A percentile compares a stretch with the other conserved stretches of the same genome.
These are phyloP conservation scores for Rhododendron mucronatum DNA, from an alignment of 148 eudicot species.

Conservation along the genomic window DNA sequence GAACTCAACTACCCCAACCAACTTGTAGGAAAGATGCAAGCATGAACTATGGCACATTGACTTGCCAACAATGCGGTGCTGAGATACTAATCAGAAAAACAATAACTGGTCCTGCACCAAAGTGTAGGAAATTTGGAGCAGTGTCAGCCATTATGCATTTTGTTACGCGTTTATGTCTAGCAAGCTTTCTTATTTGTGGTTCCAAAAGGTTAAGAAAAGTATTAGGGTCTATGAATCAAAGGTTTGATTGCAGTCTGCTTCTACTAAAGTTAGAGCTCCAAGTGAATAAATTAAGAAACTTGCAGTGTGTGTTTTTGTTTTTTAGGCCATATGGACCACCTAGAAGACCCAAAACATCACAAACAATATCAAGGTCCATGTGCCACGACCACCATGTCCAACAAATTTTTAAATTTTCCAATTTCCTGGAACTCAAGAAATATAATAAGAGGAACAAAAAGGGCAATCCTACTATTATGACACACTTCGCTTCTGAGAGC, in stretches of 20 bases:
- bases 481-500: background rate
- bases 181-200: background rate
- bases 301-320: background rate
- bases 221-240: background rate
- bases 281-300: background rate
- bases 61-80: background rate
- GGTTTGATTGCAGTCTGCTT: background rate
- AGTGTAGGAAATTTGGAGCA: background rate
- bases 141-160: background rate
- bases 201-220: background rate
- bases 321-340: background rate
- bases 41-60: background rate
- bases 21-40: background rate
- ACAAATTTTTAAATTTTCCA: background rate
- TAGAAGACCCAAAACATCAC: background rate
- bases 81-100: background rate
- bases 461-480: background rate
- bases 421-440: background rate
- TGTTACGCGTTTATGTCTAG: background rate
- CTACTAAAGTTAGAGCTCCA: background rate
- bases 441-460: background rate
- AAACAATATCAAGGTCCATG: background rate
- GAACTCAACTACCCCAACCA: background rate
- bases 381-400: background rate
- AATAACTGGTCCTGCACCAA: background rate